Base-by-base conservation (phyloP, 1,284 basidiomycete genomes). In the Termitomyces sp. region DNA sequence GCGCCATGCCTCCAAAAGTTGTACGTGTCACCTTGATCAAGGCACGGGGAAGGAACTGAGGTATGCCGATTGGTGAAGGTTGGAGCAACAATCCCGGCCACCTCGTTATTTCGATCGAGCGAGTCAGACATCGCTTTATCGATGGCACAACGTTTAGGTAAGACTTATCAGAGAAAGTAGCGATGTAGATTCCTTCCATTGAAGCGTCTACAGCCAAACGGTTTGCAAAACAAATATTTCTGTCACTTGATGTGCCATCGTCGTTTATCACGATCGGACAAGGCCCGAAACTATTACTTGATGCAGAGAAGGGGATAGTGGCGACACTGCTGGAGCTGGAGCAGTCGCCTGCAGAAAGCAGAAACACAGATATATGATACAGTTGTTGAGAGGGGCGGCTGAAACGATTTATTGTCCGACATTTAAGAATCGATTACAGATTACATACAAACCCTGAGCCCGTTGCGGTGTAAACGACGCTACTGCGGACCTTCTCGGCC, bases 91-190 rank as follows among this genome's bases (percentile, higher is more conserved):
- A 75, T 77, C 33, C 74, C 83, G 48, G 84, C 80, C 43, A 90
- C 87, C 28, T 75, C 82, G 44, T 69, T 93, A 52, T 89, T 83
- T 71, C 80, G 87, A 53, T 76, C 83, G 28, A 76, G 80, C 26
- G 73, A 75, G 49, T 81, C 82, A 34, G 90, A 91, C 65, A 72
- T 80, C 28, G 82, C 89, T 41, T 70, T 84, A 55, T 73, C 84
- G 40, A 90, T 92, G 84, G 82, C 88, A 46, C 85, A 85, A 70
- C 80, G 90, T 61, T 75, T 93, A 65, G 89, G 90, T 92, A 73
- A 75, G 78, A 70, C 54, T 55, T 45, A 52, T 48, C 34, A 52
- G 36, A 55, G 44, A 40, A 38, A 38, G 48, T 53, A 54, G 53
- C 40, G 31, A 52, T 54, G 41, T 48, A 57, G 41, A 39, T 50